A percentile compares a stretch with the other conserved stretches of the same genome.
phyloP scores from a whole-genome alignment of 257 asterid genomes.

The Leonotis leonurus region DNA sequence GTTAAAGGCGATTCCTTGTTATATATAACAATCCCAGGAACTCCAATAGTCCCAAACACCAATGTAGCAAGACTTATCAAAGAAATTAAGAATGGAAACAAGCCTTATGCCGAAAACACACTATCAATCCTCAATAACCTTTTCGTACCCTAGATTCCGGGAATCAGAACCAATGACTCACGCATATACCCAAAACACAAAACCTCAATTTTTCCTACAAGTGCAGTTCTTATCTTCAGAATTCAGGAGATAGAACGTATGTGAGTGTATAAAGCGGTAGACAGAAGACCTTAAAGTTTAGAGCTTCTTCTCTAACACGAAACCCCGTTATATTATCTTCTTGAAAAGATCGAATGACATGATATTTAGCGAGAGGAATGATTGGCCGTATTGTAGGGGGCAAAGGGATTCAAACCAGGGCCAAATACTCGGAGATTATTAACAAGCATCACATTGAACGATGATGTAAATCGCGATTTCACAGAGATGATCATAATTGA shows the following conservation, averaged over 20 bases:
- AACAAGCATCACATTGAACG: constrained; percentile 37
- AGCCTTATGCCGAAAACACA: not conserved
- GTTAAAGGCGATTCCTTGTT: not conserved
- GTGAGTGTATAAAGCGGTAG: not conserved
- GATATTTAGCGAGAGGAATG: constrained; percentile 85
- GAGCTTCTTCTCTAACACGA: constrained; percentile 1
- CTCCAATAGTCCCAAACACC: not conserved
- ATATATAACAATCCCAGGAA: not conserved
- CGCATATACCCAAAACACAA: not conserved
- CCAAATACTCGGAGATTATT: constrained; percentile 78
- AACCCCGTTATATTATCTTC: constrained; percentile 28
- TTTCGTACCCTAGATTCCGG: too few species aligned
- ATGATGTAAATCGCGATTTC: constrained; percentile 39
- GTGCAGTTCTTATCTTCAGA: constrained; percentile 5
- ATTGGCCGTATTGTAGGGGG: constrained; percentile 71
- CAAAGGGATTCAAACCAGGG: constrained; percentile 95
- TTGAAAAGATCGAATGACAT: not conserved
- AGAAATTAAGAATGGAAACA: not conserved
- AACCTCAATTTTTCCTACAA: not conserved
- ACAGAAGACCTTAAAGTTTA: constrained; percentile 16
- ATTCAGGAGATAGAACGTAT: constrained; percentile 22
- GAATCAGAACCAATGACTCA: constrained; percentile 3
- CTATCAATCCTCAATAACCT: constrained; percentile 3
- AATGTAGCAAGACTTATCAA: too few species aligned
- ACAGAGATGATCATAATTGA: constrained; percentile 43